A percentile compares a stretch with the other conserved stretches of the same genome.
Evolutionary conservation across 1,139 yeast genomes (phyloP).

Genomic region (Zhuliangozyma blackwelliae): DNA sequence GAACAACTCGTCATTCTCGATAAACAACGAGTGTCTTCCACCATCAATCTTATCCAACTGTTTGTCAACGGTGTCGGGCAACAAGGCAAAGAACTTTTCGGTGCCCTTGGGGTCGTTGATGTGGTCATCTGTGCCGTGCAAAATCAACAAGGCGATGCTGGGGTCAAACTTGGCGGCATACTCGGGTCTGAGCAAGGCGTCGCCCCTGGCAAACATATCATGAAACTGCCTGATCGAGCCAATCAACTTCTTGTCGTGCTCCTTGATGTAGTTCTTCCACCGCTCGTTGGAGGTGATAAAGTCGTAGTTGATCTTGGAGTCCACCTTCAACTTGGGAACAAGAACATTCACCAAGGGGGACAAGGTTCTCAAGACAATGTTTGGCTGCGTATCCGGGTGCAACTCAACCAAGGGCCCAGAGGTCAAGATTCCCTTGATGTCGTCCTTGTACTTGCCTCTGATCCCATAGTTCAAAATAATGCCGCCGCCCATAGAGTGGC

Average conservation of each 20-base stretch:
- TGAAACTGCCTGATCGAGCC: constrained; percentile 41
- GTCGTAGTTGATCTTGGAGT: constrained; percentile 52
- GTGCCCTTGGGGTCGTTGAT: constrained; percentile 58
- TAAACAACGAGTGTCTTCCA: constrained; percentile 43
- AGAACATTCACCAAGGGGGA: constrained; percentile 47
- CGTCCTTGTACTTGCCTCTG: constrained; percentile 53
- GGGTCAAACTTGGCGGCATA: constrained; percentile 41
- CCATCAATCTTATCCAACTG: constrained; percentile 19
- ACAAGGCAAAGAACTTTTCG: constrained; percentile 38
- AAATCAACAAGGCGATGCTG: constrained; percentile 43
- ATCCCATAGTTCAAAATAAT: constrained; percentile 70
- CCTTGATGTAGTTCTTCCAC: constrained; percentile 42
- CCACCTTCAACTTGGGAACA: constrained; percentile 53
- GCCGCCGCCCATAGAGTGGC: constrained; percentile 98
- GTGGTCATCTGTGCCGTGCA: constrained; percentile 38
- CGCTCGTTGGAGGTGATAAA: constrained; percentile 52
- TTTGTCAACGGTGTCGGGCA: constrained; percentile 24
- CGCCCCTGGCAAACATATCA: constrained; percentile 68
- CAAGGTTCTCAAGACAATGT: constrained; percentile 37
- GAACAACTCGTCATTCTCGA: constrained; percentile 40
- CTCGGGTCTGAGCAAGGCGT: constrained; percentile 39
- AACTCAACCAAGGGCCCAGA: constrained; percentile 66
- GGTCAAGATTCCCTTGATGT: constrained; percentile 53
- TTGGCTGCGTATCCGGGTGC: constrained; percentile 59
- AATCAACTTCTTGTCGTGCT: constrained; percentile 37